Conservation (phyloP, 2,329 filamentous ascomycete genomes). For the Paecilomyces sp. region DNA sequence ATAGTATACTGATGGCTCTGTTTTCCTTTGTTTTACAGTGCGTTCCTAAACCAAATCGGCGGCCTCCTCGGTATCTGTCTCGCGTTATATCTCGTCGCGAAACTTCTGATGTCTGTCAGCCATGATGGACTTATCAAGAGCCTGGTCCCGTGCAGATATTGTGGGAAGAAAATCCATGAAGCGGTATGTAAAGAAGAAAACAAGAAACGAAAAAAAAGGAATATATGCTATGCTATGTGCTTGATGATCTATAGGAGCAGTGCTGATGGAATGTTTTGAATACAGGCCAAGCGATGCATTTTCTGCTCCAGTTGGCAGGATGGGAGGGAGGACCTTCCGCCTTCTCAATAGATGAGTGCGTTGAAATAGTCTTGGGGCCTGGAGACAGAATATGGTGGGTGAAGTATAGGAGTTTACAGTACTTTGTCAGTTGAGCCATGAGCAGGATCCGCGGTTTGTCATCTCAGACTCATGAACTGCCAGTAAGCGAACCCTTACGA, state of each 20-base stretch:
- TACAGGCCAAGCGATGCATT: constrained; percentile 1
- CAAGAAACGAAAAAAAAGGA: too few relatives aligned
- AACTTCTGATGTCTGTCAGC: constrained; percentile 4
- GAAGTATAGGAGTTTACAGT: not conserved
- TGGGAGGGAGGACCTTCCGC: constrained; percentile 46
- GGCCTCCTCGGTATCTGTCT: constrained; percentile 2
- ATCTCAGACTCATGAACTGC: not conserved
- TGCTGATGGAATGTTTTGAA: not conserved
- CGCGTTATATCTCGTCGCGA: constrained; percentile 4
- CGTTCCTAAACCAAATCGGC: constrained; percentile 5
- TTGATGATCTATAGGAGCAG: not conserved
- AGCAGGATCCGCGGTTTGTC: not conserved
- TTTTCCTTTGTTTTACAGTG: not conserved
- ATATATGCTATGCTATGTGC: not conserved
- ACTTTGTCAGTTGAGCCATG: not conserved
- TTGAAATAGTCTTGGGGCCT: not conserved
- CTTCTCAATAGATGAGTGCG: constrained; percentile 26
- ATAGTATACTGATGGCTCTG: not conserved
- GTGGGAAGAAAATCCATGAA: constrained; percentile 4
- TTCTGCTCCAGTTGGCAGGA: constrained; percentile 5
- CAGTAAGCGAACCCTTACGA: too few relatives aligned
- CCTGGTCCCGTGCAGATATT: constrained; percentile 6
- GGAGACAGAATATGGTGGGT: not conserved
- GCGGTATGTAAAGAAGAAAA: not conserved
- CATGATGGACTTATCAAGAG: constrained; percentile 8